These are phyloP conservation scores for Castanea crenata DNA, from an alignment of 306 rosid species.

Conservation along the genomic window DNA sequence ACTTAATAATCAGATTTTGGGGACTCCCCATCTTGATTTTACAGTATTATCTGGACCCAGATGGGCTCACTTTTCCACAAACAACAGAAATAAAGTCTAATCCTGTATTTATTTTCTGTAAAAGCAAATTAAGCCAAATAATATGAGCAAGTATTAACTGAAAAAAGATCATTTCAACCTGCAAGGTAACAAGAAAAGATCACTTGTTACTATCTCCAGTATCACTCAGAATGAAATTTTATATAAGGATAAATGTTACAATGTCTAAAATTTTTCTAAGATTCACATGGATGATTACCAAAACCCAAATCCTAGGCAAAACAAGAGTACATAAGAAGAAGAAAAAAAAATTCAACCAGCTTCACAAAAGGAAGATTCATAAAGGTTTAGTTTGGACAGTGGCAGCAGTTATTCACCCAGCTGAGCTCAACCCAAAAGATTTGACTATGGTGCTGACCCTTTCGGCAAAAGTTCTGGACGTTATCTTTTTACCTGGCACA, in stretches of 20 bases:
- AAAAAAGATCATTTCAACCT: background rate
- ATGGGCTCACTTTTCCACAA: background rate
- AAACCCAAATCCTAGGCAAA: background rate
- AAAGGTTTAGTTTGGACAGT: background rate
- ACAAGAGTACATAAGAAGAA: background rate
- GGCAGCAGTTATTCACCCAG: slow-evolving; percentile 38
- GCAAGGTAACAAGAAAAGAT: background rate
- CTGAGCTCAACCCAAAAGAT: slow-evolving; percentile 79
- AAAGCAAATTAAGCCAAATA: background rate
- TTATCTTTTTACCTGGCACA: slow-evolving; percentile 92
- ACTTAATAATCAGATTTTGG: background rate
- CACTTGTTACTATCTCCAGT: background rate
- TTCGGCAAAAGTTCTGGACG: slow-evolving; percentile 82
- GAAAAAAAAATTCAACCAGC: background rate
- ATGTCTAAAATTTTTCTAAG: background rate
- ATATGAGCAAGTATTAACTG: background rate
- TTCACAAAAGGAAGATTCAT: background rate
- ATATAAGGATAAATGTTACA: background rate
- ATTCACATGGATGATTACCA: background rate
- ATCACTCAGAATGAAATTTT: background rate
- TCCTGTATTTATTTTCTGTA: background rate
- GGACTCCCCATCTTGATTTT: background rate
- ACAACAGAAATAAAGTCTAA: background rate
- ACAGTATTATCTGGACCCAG: background rate
- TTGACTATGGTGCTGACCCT: slow-evolving; percentile 87